Conservation (phyloP, 352 stramenopile genomes). For the Pelagophyceae sp. region DNA sequence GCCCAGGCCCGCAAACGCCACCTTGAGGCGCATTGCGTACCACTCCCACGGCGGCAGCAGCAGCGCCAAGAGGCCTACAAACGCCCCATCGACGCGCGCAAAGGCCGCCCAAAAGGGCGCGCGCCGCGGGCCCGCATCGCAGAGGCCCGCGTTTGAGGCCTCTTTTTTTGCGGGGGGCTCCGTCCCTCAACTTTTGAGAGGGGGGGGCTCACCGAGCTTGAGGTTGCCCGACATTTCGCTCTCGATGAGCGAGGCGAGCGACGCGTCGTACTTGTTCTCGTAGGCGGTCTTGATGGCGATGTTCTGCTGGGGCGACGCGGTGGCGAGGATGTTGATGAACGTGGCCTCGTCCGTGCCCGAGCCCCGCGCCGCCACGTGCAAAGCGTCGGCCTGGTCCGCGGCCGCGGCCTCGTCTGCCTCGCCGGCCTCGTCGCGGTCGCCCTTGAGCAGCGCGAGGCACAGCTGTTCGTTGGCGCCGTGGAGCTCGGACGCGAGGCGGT, state of each 20-base stretch:
- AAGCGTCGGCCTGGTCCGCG: not conserved
- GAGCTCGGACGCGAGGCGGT: not conserved
- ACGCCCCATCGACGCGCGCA: too few relatives aligned
- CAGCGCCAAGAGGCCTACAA: not conserved
- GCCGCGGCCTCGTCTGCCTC: too few relatives aligned
- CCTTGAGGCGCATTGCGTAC: not conserved
- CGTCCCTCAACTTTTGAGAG: too few relatives aligned
- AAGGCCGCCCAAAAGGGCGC: too few relatives aligned
- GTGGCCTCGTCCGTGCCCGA: not conserved
- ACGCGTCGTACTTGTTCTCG: conserved; percentile 3
- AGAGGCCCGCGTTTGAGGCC: too few relatives aligned
- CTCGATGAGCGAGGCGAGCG: not conserved
- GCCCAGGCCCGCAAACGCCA: not conserved
- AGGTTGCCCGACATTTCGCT: conserved; percentile 5
- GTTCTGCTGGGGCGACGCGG: not conserved
- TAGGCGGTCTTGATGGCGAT: not conserved
- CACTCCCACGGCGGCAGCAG: not conserved
- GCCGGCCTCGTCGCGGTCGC: not conserved
- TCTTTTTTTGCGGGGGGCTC: too few relatives aligned
- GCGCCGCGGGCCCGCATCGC: too few relatives aligned
- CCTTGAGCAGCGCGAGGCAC: not conserved
- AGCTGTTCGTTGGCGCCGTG: not conserved
- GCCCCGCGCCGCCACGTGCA: not conserved
- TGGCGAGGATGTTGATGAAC: not conserved
- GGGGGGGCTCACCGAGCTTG: too few relatives aligned